Evolutionary conservation across 148 eudicot species (phyloP).

Genomic region (Dysphania ambrosioides): DNA sequence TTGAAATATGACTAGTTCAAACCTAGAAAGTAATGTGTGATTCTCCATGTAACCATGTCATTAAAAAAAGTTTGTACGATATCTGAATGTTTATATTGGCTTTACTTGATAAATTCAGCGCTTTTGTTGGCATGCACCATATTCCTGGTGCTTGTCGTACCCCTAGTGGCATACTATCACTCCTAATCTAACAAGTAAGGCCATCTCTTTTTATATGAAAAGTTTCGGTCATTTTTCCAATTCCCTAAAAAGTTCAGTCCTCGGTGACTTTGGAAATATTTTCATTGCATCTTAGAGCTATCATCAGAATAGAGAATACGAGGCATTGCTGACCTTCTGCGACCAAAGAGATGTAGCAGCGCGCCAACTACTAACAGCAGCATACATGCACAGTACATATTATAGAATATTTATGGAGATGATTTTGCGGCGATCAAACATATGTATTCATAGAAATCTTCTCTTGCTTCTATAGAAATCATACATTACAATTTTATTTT

Average conservation of each 20-base stretch:
- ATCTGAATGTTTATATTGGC: constrained; percentile 11
- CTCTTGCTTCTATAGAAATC: no score
- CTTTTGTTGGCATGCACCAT: constrained; percentile 30
- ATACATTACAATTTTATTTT: no score
- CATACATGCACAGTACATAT: not conserved
- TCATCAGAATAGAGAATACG: not conserved
- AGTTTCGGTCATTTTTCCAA: not conserved
- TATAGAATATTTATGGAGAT: not conserved
- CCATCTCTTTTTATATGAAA: no score
- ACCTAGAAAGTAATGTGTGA: not conserved
- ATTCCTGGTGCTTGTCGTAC: constrained; percentile 29
- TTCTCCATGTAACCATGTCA: not conserved
- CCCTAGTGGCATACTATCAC: constrained; percentile 24
- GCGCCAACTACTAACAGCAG: not conserved
- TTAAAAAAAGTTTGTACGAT: no score
- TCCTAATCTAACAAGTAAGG: constrained; percentile 15
- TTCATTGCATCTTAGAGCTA: no score
- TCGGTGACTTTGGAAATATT: not conserved
- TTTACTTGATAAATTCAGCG: constrained; percentile 26
- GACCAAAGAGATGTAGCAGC: not conserved
- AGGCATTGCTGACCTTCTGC: not conserved
- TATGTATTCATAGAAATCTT: not conserved
- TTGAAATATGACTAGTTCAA: no score
- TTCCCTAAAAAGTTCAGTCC: not conserved
- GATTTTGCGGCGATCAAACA: not conserved